Evolutionary conservation across 805 yeast species (phyloP).

Genomic region (Wickerhamomyces bisporus): DNA sequence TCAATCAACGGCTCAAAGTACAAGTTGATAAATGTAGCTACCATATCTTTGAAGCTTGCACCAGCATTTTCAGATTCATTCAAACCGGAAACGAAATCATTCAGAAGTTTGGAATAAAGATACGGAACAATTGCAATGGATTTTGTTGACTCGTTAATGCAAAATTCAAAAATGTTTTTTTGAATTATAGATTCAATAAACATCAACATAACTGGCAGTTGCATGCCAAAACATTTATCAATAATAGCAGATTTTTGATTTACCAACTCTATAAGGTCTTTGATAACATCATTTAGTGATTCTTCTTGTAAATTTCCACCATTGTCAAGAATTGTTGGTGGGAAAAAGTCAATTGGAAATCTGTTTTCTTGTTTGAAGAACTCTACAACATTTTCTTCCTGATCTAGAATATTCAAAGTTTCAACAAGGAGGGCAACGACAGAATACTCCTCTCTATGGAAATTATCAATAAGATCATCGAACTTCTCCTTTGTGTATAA

Average conservation of each 20-base stretch:
- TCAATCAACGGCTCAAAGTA: constrained; percentile 32
- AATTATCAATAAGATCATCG: constrained; percentile 17
- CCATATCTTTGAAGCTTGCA: constrained; percentile 24
- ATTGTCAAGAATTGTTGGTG: constrained; percentile 21
- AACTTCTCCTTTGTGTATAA: constrained; percentile 15
- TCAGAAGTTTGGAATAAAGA: constrained; percentile 25
- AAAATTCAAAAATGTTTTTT: constrained; percentile 26
- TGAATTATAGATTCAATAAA: constrained; percentile 35
- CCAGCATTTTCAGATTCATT: constrained; percentile 33
- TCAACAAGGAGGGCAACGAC: constrained; percentile 20
- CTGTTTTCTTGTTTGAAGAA: constrained; percentile 35
- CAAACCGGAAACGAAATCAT: constrained; percentile 31
- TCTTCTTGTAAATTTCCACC: constrained; percentile 19
- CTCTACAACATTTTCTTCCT: constrained; percentile 33
- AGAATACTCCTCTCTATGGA: constrained; percentile 16
- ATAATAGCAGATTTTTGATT: constrained; percentile 32
- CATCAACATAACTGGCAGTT: constrained; percentile 33
- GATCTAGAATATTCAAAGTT: constrained; percentile 25
- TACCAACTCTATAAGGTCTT: constrained; percentile 25
- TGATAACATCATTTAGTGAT: constrained; percentile 20
- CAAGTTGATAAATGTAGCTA: constrained; percentile 30
- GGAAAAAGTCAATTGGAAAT: constrained; percentile 27
- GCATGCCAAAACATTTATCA: constrained; percentile 34
- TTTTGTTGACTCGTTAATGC: constrained; percentile 20
- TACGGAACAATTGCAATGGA: constrained; percentile 27